Conservation (phyloP, 2,329 filamentous ascomycete species). For the Verticillium albo-atrum region DNA sequence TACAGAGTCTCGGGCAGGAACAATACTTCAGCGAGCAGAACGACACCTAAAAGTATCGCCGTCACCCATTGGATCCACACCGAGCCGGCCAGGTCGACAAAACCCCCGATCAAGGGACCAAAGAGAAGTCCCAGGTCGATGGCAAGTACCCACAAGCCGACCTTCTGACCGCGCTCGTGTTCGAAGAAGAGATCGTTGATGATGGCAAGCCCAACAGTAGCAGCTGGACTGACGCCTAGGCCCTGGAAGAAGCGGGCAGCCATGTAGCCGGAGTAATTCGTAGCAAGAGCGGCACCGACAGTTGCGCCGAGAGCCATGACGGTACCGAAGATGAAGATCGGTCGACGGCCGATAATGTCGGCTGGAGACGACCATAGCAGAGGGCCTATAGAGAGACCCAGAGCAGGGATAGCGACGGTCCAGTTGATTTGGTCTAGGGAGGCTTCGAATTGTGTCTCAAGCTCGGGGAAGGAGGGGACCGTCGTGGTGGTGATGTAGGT, state of each 20-base stretch:
- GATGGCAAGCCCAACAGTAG: slow-evolving; percentile 50
- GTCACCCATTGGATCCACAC: slow-evolving; percentile 52
- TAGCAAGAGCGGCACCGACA: slow-evolving; percentile 25
- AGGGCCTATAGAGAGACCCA: slow-evolving; percentile 47
- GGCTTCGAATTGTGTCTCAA: slow-evolving; percentile 41
- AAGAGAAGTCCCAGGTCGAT: slow-evolving; percentile 46
- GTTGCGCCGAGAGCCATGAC: slow-evolving; percentile 25
- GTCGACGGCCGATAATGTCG: slow-evolving; percentile 48
- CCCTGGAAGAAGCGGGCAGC: slow-evolving; percentile 55
- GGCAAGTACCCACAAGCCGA: slow-evolving; percentile 54
- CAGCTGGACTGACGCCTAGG: slow-evolving; percentile 47
- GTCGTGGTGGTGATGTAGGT: slow-evolving; percentile 55
- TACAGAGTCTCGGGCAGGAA: slow-evolving; percentile 54
- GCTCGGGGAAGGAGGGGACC: slow-evolving; percentile 45
- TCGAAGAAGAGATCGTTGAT: slow-evolving; percentile 53
- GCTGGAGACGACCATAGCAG: slow-evolving; percentile 41
- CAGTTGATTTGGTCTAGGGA: slow-evolving; percentile 45
- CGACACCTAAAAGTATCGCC: slow-evolving; percentile 44
- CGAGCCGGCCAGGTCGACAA: slow-evolving; percentile 40
- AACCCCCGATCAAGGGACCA: slow-evolving; percentile 41
- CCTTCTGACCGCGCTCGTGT: slow-evolving; percentile 48
- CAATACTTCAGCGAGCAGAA: slow-evolving; percentile 41
- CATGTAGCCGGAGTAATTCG: slow-evolving; percentile 46
- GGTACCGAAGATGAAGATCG: slow-evolving; percentile 40
- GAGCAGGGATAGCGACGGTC: slow-evolving; percentile 46